Evolutionary conservation across 2,329 filamentous ascomycete species (phyloP), one percentile per base, ranked within the genome.

Genomic region (Peltaster fructicola): DNA sequence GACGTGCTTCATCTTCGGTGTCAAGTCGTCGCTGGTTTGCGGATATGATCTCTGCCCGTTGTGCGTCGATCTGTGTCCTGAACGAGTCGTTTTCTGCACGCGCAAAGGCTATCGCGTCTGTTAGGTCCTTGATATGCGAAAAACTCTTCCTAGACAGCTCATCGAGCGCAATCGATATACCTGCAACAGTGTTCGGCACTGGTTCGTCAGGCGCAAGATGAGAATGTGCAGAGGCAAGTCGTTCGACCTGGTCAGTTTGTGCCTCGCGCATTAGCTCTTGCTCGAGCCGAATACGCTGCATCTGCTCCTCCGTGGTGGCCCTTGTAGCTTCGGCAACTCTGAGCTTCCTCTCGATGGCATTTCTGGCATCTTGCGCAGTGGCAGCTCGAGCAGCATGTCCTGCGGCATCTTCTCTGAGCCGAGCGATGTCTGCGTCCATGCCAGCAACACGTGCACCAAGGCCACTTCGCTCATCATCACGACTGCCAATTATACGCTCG

Each of bases 401-500:
- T 21, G 73, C 52, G 15, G 57, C 53, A 22, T 56, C 53, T 18
- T 47, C 47, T 22, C 57, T 59, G 11, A 74, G 48, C 24, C 62
- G 65, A 27, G 79, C 68, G 9, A 91, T 53, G 38, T 92, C 77
- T 9, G 65, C 57, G 40, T 82, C 68, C 1, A 92, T 61, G 6
- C 61, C 57, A 22, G 68, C 68, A 15, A 82, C 57, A 30, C 63
- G 72, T 22, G 75, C 68, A 33, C 85, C 74, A 21, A 73, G 63
- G 3, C 65, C 64, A 4, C 67, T 68, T 41, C 73, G 78, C 41
- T 88, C 78, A 37, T 90, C 74, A 37, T 93, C 81, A 20, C 79
- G 68, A 19, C 77, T 82, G 39, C 81, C 80, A 20, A 80, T 64
- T 27, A 85, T 68, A 31, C 81, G 67, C 39, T 93, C 84, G 25